Evolutionary conservation across 2,329 filamentous ascomycete genomes (phyloP).

Genomic region (Paecilomyces sp.): DNA sequence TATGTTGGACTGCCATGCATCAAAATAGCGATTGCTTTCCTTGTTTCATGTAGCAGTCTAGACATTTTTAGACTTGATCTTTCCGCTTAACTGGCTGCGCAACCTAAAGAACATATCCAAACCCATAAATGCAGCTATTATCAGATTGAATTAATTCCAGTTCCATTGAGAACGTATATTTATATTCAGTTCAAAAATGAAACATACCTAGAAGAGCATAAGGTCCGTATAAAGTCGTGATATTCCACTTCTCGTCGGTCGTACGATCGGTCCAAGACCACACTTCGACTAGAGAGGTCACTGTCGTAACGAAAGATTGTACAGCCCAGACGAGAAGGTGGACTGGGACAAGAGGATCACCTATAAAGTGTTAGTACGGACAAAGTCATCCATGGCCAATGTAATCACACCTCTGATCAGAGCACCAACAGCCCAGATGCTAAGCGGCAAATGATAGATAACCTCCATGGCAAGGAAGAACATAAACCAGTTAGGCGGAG

Average conservation of each 20-base stretch:
- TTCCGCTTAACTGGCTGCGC: conserved; percentile 16
- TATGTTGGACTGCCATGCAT: conserved; percentile 1
- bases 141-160: not conserved
- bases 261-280: conserved; percentile 47
- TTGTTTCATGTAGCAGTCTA: no score
- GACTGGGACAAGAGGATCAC: conserved; percentile 51
- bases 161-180: not conserved
- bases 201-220: conserved; percentile 50
- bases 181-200: not conserved
- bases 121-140: conserved; percentile 28
- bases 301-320: conserved; percentile 55
- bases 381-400: not conserved
- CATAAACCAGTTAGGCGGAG: conserved; percentile 54
- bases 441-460: conserved; percentile 55
- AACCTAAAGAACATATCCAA: conserved; percentile 32
- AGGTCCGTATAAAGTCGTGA: conserved; percentile 50
- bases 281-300: conserved; percentile 57
- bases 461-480: conserved; percentile 53
- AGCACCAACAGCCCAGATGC: conserved; percentile 52
- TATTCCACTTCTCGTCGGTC: conserved; percentile 38
- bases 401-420: conserved; percentile 41
- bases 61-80: conserved; percentile 12
- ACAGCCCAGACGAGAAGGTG: conserved; percentile 54
- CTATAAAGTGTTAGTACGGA: conserved; percentile 20
- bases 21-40: no score